phyloP scores from a whole-genome alignment of 331 rosid species.

The Arachis monticola region DNA sequence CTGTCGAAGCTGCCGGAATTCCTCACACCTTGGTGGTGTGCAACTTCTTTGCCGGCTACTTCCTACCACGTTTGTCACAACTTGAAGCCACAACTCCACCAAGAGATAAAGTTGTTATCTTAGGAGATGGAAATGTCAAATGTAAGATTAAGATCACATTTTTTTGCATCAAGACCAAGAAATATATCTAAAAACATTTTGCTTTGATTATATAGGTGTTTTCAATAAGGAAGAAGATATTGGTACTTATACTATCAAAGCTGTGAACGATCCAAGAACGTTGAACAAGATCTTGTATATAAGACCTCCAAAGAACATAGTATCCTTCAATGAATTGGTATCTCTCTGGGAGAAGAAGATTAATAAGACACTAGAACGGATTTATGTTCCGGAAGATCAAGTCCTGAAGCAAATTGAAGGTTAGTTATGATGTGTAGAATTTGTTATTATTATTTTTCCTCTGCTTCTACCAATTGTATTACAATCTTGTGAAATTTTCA shows the following conservation, averaged over 20 bases:
- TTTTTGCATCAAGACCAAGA: neutral
- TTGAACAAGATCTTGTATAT: slow-evolving; percentile 61
- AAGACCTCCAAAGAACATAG: slow-evolving; percentile 49
- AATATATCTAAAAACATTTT: neutral
- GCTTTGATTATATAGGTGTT: slow-evolving; percentile 39
- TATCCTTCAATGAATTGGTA: slow-evolving; percentile 55
- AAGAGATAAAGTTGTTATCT: slow-evolving; percentile 52
- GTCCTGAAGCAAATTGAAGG: slow-evolving; percentile 63
- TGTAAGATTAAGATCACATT: slow-evolving; percentile 40
- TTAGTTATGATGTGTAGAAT: slow-evolving; percentile 19
- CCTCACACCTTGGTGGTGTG: slow-evolving; percentile 59
- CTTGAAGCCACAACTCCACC: slow-evolving; percentile 49
- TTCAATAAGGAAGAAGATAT: slow-evolving; percentile 67
- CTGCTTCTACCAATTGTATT: neutral
- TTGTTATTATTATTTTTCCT: too few species aligned
- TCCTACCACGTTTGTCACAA: slow-evolving; percentile 49
- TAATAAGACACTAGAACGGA: slow-evolving; percentile 50
- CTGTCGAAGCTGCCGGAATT: slow-evolving; percentile 66
- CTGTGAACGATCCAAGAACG: slow-evolving; percentile 64
- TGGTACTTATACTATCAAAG: slow-evolving; percentile 47
- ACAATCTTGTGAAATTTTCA: too few species aligned
- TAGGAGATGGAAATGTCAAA: slow-evolving; percentile 66
- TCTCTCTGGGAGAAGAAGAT: slow-evolving; percentile 66
- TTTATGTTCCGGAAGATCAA: slow-evolving; percentile 49
- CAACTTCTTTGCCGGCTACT: slow-evolving; percentile 56